These are phyloP conservation scores for Uronychia setigera DNA, from an alignment of 73 alveolate genomes.

Conservation along the genomic window DNA sequence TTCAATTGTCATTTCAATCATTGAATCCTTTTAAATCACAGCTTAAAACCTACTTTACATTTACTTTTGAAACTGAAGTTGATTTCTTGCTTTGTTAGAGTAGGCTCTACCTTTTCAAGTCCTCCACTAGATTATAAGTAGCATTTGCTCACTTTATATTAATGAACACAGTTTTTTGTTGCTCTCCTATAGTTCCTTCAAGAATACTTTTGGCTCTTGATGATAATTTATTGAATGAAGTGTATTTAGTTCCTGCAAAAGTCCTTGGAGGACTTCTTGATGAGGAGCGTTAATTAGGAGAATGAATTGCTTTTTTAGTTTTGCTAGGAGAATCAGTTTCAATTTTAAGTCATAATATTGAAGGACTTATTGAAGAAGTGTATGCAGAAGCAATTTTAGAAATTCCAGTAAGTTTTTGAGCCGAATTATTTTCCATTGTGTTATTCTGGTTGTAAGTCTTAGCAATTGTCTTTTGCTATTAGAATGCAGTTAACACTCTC, in stretches of 20 bases:
- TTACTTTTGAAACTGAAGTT: not conserved
- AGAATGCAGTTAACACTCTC: too few relatives aligned
- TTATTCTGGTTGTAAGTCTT: too few relatives aligned
- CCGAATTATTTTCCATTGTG: too few relatives aligned
- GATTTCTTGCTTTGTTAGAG: not conserved
- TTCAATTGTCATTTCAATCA: not conserved
- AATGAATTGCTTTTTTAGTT: not conserved
- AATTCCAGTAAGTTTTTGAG: too few relatives aligned
- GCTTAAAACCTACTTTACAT: not conserved
- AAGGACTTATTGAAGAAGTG: not conserved
- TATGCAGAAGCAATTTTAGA: not conserved
- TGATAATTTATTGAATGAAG: too few relatives aligned
- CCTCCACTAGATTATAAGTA: not conserved
- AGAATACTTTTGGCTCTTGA: too few relatives aligned
- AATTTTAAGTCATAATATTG: not conserved
- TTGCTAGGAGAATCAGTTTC: not conserved
- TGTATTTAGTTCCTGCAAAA: too few relatives aligned
- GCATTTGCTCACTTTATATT: not conserved
- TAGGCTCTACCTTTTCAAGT: not conserved
- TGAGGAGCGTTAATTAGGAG: not conserved
- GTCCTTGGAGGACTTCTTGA: too few relatives aligned
- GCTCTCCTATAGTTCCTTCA: not conserved
- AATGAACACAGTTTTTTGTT: not conserved
- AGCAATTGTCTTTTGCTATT: too few relatives aligned
- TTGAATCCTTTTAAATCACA: not conserved